Conservation (phyloP, 164 flowering plant genomes). For the Stephania japonica region DNA sequence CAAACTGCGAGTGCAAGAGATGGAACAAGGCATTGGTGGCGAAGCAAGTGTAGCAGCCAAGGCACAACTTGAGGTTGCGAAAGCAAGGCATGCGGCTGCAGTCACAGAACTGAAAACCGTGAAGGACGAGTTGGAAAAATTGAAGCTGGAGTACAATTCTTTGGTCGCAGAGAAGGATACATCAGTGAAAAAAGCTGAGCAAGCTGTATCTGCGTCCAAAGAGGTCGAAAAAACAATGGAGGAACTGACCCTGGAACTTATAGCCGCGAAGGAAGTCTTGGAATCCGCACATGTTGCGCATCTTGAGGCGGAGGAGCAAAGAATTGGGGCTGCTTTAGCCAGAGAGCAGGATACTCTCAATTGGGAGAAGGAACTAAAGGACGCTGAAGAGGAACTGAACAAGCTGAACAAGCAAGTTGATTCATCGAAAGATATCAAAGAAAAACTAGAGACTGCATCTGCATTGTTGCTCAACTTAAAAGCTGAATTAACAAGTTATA, state of each 20-base stretch:
- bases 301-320: constrained; percentile 82
- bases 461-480: constrained; percentile 50
- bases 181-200: constrained; percentile 55
- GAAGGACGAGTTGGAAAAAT: constrained; percentile 59
- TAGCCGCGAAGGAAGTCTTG: constrained; percentile 64
- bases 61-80: constrained; percentile 86
- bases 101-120: constrained; percentile 61
- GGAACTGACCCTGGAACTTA: constrained; percentile 76
- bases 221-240: constrained; percentile 74
- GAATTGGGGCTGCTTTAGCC: constrained; percentile 74
- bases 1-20: constrained; percentile 65
- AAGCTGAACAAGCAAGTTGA: constrained; percentile 42
- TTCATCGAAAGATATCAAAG: constrained; percentile 52
- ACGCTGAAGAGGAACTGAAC: constrained; percentile 75
- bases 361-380: constrained; percentile 76
- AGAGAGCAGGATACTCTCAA: constrained; percentile 58
- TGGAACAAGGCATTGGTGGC: constrained; percentile 79
- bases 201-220: constrained; percentile 52
- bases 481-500: constrained; percentile 70
- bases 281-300: constrained; percentile 82
- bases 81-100: constrained; percentile 63
- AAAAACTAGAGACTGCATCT: constrained; percentile 61
- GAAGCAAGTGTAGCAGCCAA: constrained; percentile 84
- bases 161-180: constrained; percentile 51
- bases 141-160: constrained; percentile 42